These are phyloP conservation scores for Tephrocybe sp. DNA, from an alignment of 768 basidiomycete species.

Conservation along the genomic window DNA sequence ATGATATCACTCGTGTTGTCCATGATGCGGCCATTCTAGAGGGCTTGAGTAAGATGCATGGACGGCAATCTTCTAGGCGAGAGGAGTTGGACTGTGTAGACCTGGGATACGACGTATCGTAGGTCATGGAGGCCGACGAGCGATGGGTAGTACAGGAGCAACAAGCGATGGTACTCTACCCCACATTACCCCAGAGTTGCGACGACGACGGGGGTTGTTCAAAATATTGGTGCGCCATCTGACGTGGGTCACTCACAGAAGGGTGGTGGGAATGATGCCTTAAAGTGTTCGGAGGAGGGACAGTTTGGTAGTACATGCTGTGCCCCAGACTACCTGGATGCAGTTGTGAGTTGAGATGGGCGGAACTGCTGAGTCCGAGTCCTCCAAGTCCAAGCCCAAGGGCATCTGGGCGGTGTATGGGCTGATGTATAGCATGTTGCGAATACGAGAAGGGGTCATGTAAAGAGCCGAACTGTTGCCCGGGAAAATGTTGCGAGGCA, in stretches of 20 bases:
- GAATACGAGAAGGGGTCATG: conserved; percentile 30
- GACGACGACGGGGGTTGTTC: conserved; percentile 26
- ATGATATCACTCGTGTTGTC: conserved; percentile 1
- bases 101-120: conserved; percentile 9
- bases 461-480: conserved; percentile 17
- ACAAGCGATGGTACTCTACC: conserved; percentile 24
- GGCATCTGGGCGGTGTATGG: conserved; percentile 23
- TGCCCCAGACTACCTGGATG: conserved; percentile 5
- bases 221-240: conserved; percentile 23
- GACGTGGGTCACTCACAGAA: conserved; percentile 29
- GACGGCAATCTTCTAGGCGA: conserved; percentile 3
- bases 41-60: neutral
- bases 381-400: conserved; percentile 2
- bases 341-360: conserved; percentile 17
- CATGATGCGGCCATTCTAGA: neutral
- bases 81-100: neutral
- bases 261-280: conserved; percentile 27
- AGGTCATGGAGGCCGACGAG: neutral
- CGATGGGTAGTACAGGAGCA: neutral
- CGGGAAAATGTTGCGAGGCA: conserved; percentile 22
- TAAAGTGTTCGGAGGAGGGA: conserved; percentile 3
- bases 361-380: conserved; percentile 13
- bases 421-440: conserved; percentile 19
- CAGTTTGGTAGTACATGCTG: conserved; percentile 20
- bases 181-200: conserved; percentile 35